These are phyloP conservation scores for Wakefieldia striispora DNA, from an alignment of 768 basidiomycete genomes.

Conservation along the genomic window DNA sequence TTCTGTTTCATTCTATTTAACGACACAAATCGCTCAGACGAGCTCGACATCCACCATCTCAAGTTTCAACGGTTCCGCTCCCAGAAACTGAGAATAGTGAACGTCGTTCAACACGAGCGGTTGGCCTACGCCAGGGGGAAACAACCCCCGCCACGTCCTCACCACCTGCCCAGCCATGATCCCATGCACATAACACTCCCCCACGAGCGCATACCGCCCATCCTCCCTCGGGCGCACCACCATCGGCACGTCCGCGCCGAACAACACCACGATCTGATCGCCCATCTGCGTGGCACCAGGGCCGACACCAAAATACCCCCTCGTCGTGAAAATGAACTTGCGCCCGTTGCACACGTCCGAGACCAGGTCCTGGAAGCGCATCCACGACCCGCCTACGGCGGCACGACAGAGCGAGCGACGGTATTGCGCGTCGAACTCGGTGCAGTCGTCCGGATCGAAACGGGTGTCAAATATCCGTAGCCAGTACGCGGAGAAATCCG, in stretches of 20 bases:
- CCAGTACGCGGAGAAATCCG: background rate
- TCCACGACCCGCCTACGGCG: slow-evolving; percentile 2
- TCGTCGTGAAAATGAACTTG: background rate
- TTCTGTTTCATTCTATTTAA: too few relatives aligned
- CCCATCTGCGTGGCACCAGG: background rate
- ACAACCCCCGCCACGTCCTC: background rate
- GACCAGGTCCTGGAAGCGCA: slow-evolving; percentile 1
- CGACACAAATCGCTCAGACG: background rate
- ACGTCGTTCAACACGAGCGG: background rate
- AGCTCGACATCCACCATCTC: slow-evolving; percentile 3
- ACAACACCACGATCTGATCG: slow-evolving; percentile 3
- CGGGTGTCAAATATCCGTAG: background rate
- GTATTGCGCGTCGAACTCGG: background rate
- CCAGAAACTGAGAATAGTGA: background rate
- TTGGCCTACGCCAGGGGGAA: background rate
- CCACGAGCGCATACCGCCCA: slow-evolving; percentile 6
- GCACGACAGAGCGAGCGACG: background rate
- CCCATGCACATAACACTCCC: slow-evolving; percentile 7
- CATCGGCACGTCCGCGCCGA: slow-evolving; percentile 4
- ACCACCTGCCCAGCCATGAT: slow-evolving; percentile 7
- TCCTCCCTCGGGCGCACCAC: slow-evolving; percentile 6
- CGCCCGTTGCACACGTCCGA: background rate
- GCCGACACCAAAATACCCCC: background rate
- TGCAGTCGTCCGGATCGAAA: background rate
- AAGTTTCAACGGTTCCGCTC: background rate